A percentile compares a stretch with the other conserved stretches of the same genome.
These are phyloP conservation scores for Pseudohyphozyma bogoriensis DNA, from an alignment of 768 basidiomycete species.

Conservation along the genomic window DNA sequence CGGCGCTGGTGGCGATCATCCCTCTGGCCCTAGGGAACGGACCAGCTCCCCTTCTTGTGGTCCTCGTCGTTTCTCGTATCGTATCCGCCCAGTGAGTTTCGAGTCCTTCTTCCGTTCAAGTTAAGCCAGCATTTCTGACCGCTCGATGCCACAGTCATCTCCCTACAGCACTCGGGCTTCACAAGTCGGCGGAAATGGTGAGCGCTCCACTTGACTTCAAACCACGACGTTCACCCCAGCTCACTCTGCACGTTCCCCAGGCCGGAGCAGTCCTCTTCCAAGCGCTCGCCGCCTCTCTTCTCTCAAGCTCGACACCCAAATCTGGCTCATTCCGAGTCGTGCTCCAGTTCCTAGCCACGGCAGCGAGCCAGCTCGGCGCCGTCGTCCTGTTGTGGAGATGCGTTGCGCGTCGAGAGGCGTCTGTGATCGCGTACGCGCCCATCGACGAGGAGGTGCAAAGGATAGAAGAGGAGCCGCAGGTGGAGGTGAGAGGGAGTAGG, in stretches of 20 bases:
- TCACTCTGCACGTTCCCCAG: too few species aligned
- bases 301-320: neutral
- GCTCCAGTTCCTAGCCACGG: too few species aligned
- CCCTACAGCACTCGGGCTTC: neutral
- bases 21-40: slow-evolving; percentile 1
- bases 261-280: neutral
- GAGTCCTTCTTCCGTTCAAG: neutral
- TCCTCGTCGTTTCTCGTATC: slow-evolving; percentile 9
- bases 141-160: neutral
- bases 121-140: neutral
- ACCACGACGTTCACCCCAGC: too few species aligned
- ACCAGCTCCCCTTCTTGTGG: neutral
- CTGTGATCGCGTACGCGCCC: neutral
- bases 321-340: slow-evolving; percentile 3
- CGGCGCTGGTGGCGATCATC: neutral
- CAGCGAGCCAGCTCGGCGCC: slow-evolving; percentile 1
- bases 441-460: neutral
- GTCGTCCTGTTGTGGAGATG: slow-evolving; percentile 1
- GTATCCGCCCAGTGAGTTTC: slow-evolving; percentile 1
- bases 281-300: neutral
- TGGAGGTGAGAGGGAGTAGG: neutral
- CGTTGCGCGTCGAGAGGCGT: neutral
- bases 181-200: neutral
- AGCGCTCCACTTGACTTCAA: neutral
- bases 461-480: neutral